Conservation (phyloP, 139 green algal species). For the Asterochloris sp. region DNA sequence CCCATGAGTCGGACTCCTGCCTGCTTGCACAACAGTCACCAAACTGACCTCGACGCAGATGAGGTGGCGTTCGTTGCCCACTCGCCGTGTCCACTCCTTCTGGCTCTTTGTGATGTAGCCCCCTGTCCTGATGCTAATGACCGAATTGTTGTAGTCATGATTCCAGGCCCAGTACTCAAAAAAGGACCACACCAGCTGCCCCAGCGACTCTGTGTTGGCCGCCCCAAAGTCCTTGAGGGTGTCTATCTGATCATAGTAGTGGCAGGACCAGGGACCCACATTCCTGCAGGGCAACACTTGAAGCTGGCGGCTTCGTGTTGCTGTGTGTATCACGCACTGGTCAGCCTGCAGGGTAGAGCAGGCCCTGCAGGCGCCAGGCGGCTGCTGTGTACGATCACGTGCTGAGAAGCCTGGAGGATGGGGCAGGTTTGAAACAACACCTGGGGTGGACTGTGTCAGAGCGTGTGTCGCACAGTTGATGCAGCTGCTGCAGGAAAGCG, state of each 20-base stretch:
- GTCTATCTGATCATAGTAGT: slow-evolving; percentile 67
- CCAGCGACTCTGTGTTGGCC: slow-evolving; percentile 77
- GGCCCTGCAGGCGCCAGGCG: too few species aligned
- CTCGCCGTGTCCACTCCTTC: slow-evolving; percentile 88
- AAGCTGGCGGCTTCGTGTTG: neutral
- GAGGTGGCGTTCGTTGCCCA: slow-evolving; percentile 88
- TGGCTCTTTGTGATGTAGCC: slow-evolving; percentile 64
- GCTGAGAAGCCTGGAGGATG: too few species aligned
- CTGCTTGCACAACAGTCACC: neutral
- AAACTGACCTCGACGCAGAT: slow-evolving; percentile 51
- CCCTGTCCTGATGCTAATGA: slow-evolving; percentile 74
- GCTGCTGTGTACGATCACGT: too few species aligned
- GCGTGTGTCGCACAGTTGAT: too few species aligned
- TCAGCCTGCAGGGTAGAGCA: too few species aligned
- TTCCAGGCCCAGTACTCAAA: slow-evolving; percentile 91
- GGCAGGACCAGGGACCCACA: slow-evolving; percentile 56
- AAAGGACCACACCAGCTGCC: slow-evolving; percentile 77
- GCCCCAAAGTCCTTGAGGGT: slow-evolving; percentile 62
- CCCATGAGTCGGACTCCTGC: neutral
- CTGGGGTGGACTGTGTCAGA: too few species aligned
- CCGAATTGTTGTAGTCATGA: slow-evolving; percentile 81
- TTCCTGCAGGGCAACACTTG: slow-evolving; percentile 3
- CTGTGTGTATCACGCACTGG: too few species aligned
- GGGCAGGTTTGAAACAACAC: too few species aligned
- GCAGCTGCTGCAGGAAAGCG: too few species aligned